Conservation (phyloP, 192 early-diverging fungal genomes). For the Spizellomyces punctatus region DNA sequence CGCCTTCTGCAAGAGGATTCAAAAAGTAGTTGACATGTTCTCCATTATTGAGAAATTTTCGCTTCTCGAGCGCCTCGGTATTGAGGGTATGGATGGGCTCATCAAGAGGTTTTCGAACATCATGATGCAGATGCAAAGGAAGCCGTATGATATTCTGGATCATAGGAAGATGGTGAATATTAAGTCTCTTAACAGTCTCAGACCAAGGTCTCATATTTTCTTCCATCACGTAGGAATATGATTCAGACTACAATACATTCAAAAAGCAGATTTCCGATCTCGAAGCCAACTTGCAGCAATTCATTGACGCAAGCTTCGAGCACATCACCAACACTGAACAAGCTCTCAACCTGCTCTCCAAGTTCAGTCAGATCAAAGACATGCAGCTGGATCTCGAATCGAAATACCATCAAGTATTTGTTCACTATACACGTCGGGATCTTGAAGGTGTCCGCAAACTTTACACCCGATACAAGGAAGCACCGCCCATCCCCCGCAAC, state of each 20-base stretch:
- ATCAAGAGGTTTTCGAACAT: slow-evolving; percentile 66
- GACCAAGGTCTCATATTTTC: not conserved
- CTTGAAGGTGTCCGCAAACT: slow-evolving; percentile 65
- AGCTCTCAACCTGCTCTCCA: slow-evolving; percentile 54
- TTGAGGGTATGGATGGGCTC: slow-evolving; percentile 66
- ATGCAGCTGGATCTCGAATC: slow-evolving; percentile 69
- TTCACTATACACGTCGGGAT: slow-evolving; percentile 62
- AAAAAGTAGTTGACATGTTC: slow-evolving; percentile 73
- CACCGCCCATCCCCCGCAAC: slow-evolving; percentile 62
- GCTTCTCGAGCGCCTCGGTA: slow-evolving; percentile 54
- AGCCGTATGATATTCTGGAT: slow-evolving; percentile 70
- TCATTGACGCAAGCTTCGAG: slow-evolving; percentile 67
- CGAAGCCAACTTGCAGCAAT: slow-evolving; percentile 62
- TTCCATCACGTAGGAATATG: slow-evolving; percentile 52
- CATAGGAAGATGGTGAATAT: slow-evolving; percentile 62
- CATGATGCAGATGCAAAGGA: slow-evolving; percentile 63
- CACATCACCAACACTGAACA: slow-evolving; percentile 66
- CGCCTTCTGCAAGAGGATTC: slow-evolving; percentile 70
- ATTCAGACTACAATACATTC: slow-evolving; percentile 64
- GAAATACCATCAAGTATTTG: slow-evolving; percentile 66
- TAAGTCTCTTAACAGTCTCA: not conserved
- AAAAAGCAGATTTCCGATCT: slow-evolving; percentile 68
- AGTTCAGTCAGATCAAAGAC: slow-evolving; percentile 66
- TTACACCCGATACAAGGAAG: slow-evolving; percentile 65
- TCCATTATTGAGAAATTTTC: slow-evolving; percentile 68